Evolutionary conservation across 352 stramenopile species (phyloP), one percentile per base, ranked within the genome.

Genomic region (Globisporangium viniferum): DNA sequence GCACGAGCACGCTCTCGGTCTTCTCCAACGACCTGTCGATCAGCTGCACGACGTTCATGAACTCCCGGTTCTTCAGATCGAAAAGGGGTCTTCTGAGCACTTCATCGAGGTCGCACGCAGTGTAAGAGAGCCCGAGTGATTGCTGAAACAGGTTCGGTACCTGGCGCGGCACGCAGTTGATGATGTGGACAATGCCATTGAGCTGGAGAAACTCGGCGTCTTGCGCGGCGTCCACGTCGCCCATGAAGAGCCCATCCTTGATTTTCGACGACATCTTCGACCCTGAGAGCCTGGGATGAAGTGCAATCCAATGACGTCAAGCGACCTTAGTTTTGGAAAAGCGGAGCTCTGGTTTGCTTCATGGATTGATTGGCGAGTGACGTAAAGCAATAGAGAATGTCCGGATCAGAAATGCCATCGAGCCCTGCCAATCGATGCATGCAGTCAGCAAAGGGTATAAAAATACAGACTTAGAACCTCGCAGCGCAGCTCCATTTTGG

Each of bases 241-340:
- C 93, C 73, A 98, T 94, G 78, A 98, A 98, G 56, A 98, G 82
- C 8, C 91, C 91, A 79, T 98, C 93, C 77, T 97, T 97, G 70
- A 98, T 92, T 75, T 97, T 97, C 36, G 92, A 97, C 66, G 93
- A 96, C 92, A 98, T 98, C 54, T 33, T 18, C 20, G 54, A 55
- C 20, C 2, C 20, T 39, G 35, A 44, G 46, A 46, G 27, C 15
- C 44, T 51, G 44, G 18, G 18, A 22, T 33, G 33, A 58, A 57
- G 44, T 51, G 15, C 18, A 15, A 20, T 15, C 20, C n/a, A 20
- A 33, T 22, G 22, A 60, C 31, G 44, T 22, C 44, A 60, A 48
- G n/a, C 33, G 9, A 59, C 15, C 22, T 62, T 35, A n/a, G 27
- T 48, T 62, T 22, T 36, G 48, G 58, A 6, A 31, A 53, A 31